Conservation (phyloP, 768 basidiomycete species). For the Tricholoma matsutake region DNA sequence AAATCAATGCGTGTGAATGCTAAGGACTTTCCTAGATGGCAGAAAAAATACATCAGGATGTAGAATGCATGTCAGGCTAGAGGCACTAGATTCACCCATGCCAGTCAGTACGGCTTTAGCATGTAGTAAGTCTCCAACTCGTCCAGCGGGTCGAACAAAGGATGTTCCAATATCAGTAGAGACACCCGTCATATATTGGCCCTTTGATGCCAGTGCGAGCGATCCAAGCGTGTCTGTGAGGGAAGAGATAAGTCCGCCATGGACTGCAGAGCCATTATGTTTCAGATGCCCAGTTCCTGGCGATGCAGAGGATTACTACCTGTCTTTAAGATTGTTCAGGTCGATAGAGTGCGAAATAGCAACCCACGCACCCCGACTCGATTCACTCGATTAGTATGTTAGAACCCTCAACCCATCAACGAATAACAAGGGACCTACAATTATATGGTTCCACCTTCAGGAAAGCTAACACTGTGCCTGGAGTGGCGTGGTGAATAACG, state of each 20-base stretch:
- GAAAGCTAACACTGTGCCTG: slow-evolving; percentile 67
- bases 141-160: slow-evolving; percentile 77
- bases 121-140: slow-evolving; percentile 60
- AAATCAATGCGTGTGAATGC: slow-evolving; percentile 85
- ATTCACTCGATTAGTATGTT: slow-evolving; percentile 52
- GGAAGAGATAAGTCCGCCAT: slow-evolving; percentile 79
- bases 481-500: slow-evolving; percentile 59
- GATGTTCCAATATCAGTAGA: slow-evolving; percentile 80
- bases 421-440: slow-evolving; percentile 37
- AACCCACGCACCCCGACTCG: slow-evolving; percentile 64
- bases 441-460: slow-evolving; percentile 76
- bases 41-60: slow-evolving; percentile 3
- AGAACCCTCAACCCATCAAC: slow-evolving; percentile 1
- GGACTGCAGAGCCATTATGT: slow-evolving; percentile 36
- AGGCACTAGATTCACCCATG: slow-evolving; percentile 47
- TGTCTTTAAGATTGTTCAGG: slow-evolving; percentile 28
- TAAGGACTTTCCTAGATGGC: slow-evolving; percentile 59
- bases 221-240: slow-evolving; percentile 85
- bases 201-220: slow-evolving; percentile 76
- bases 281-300: background rate
- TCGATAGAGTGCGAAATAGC: background rate
- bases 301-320: slow-evolving; percentile 21
- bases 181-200: slow-evolving; percentile 86
- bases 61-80: background rate
- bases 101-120: slow-evolving; percentile 64